Percentiles rank a stretch among this genome's conserved stretches.
Evolutionary conservation across 768 basidiomycete species (phyloP).

Genomic region (Leccinum rimulosum): DNA sequence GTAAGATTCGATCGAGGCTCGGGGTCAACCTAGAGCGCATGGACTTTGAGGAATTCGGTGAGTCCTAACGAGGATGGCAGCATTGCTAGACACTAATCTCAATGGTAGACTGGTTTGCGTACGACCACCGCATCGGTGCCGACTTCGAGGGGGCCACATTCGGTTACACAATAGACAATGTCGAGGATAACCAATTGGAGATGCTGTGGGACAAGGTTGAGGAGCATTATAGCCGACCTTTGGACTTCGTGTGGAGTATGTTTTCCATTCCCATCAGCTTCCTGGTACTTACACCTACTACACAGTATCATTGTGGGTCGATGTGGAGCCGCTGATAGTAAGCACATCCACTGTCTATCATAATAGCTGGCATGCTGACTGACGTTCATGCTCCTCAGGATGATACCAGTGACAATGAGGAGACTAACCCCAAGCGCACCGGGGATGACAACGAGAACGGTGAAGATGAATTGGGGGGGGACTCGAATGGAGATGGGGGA

Average conservation of each 20-base stretch:
- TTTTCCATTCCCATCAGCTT: not conserved
- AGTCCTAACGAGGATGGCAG: not conserved
- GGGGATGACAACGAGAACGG: no score
- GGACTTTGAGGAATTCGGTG: not conserved
- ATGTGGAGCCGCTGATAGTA: not conserved
- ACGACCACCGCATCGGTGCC: not conserved
- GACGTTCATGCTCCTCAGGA: no score
- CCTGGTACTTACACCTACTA: not conserved
- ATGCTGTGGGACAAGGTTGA: not conserved
- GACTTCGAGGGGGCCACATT: not conserved
- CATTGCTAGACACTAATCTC: not conserved
- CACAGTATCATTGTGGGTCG: not conserved
- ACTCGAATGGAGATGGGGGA: no score
- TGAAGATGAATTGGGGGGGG: no score
- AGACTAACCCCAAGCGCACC: no score
- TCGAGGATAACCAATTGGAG: not conserved
- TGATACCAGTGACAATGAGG: no score
- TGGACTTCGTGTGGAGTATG: not conserved
- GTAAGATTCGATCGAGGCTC: not conserved
- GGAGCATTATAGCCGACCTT: not conserved
- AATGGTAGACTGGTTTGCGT: not conserved
- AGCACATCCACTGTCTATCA: not conserved
- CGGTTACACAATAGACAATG: not conserved
- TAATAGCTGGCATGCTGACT: not conserved
- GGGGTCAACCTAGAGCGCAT: not conserved